phyloP scores from a whole-genome alignment of 2,329 filamentous ascomycete genomes.

The Epichloe elymi region DNA sequence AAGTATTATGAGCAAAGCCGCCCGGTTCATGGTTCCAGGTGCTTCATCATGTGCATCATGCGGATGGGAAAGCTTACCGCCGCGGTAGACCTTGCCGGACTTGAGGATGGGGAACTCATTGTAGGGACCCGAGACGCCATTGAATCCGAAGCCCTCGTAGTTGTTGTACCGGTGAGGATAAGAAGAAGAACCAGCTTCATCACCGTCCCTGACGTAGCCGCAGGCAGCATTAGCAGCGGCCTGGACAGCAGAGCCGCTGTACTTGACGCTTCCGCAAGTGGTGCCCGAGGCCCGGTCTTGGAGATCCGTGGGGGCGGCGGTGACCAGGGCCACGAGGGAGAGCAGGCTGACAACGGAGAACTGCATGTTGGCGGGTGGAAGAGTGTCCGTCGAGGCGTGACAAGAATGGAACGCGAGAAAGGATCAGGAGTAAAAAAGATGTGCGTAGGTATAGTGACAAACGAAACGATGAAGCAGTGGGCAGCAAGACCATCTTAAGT shows the following conservation, averaged over 20 bases:
- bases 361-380: constrained; percentile 12
- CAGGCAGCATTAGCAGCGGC: constrained; percentile 18
- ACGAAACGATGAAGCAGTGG: not conserved
- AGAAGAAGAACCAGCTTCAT: constrained; percentile 15
- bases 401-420: not conserved
- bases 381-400: not conserved
- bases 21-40: not conserved
- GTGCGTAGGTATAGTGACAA: no score
- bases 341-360: constrained; percentile 15
- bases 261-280: constrained; percentile 18
- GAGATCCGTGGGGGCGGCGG: constrained; percentile 15
- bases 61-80: constrained; percentile 16
- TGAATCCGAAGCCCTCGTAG: constrained; percentile 24
- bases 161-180: constrained; percentile 29
- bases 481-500: not conserved
- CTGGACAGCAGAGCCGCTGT: constrained; percentile 15
- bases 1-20: not conserved
- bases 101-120: constrained; percentile 26
- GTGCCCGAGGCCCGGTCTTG: constrained; percentile 13
- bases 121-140: constrained; percentile 19
- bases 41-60: not conserved
- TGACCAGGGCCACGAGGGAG: constrained; percentile 15
- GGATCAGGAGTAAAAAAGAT: not conserved
- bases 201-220: constrained; percentile 10
- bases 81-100: constrained; percentile 19